Evolutionary conservation across 495 filamentous ascomycete species (phyloP).

Genomic region (Thozetella sp.): DNA sequence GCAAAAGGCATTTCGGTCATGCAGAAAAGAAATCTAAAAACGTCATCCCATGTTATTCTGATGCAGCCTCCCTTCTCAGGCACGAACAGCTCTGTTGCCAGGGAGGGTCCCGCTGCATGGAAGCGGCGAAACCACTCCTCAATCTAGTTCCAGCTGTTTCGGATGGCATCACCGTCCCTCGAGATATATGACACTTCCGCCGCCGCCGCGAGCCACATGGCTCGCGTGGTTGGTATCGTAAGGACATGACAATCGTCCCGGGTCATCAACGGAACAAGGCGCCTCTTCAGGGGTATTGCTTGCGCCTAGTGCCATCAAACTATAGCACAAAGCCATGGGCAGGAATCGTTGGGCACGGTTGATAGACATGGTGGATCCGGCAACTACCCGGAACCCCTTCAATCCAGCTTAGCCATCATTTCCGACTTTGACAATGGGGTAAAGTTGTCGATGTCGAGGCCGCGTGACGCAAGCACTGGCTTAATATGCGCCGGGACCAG

Average conservation of each 20-base stretch:
- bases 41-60: slow-evolving; percentile 18
- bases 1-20: slow-evolving; percentile 43
- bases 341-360: not conserved
- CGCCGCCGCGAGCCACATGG: slow-evolving; percentile 10
- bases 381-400: slow-evolving; percentile 38
- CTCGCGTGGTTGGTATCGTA: slow-evolving; percentile 20
- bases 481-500: slow-evolving; percentile 85
- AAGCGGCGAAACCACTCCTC: not conserved
- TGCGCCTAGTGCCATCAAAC: slow-evolving; percentile 17
- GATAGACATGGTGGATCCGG: not conserved
- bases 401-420: slow-evolving; percentile 98
- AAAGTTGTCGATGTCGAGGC: slow-evolving; percentile 93
- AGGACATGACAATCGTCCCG: slow-evolving; percentile 18
- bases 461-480: slow-evolving; percentile 69
- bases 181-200: slow-evolving; percentile 7
- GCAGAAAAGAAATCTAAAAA: slow-evolving; percentile 48
- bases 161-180: not conserved
- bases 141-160: slow-evolving; percentile 1
- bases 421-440: slow-evolving; percentile 87
- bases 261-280: slow-evolving; percentile 26
- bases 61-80: slow-evolving; percentile 18
- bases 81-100: slow-evolving; percentile 13
- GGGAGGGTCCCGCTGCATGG: slow-evolving; percentile 7
- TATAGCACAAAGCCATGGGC: slow-evolving; percentile 21
- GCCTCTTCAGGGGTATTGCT: slow-evolving; percentile 22